These are phyloP conservation scores for Ascochyta lentis DNA, from an alignment of 2,329 filamentous ascomycete species.

Conservation along the genomic window DNA sequence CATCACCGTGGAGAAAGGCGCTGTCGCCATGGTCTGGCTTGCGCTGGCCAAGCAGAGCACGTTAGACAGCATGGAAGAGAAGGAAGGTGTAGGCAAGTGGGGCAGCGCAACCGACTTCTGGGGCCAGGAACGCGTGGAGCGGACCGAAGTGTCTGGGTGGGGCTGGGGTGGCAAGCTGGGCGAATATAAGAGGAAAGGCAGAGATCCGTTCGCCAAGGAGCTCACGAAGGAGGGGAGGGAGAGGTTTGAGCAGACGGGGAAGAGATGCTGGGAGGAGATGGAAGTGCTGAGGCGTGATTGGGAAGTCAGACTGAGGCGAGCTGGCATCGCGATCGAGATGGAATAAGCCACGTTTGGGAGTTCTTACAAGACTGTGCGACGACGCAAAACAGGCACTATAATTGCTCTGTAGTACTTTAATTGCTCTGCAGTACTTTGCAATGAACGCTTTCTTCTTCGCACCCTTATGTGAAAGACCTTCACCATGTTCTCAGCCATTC, in stretches of 20 bases:
- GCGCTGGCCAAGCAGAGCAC: constrained; percentile 70
- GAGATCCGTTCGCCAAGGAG: constrained; percentile 65
- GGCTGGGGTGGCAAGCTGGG: constrained; percentile 66
- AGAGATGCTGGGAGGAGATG: constrained; percentile 71
- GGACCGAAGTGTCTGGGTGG: constrained; percentile 88
- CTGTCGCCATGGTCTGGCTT: constrained; percentile 78
- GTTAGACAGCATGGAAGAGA: constrained; percentile 62
- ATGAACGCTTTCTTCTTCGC: background rate
- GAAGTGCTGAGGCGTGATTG: constrained; percentile 72
- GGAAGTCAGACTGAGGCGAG: constrained; percentile 55
- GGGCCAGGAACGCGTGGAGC: constrained; percentile 68
- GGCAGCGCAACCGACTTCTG: constrained; percentile 71
- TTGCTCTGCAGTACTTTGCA: background rate
- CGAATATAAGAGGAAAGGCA: constrained; percentile 59
- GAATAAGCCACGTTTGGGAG: constrained; percentile 12
- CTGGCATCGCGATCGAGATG: constrained; percentile 48
- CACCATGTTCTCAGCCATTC: background rate
- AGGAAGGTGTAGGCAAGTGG: constrained; percentile 76
- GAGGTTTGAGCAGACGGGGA: constrained; percentile 69
- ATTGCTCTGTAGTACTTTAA: background rate
- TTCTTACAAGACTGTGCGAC: background rate
- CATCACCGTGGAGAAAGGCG: constrained; percentile 76
- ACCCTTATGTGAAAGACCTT: background rate
- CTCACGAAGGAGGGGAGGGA: constrained; percentile 66
- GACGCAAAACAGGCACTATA: background rate